Evolutionary conservation across 1,284 basidiomycete species (phyloP).

Genomic region (Sanguinoderma infundibulare): DNA sequence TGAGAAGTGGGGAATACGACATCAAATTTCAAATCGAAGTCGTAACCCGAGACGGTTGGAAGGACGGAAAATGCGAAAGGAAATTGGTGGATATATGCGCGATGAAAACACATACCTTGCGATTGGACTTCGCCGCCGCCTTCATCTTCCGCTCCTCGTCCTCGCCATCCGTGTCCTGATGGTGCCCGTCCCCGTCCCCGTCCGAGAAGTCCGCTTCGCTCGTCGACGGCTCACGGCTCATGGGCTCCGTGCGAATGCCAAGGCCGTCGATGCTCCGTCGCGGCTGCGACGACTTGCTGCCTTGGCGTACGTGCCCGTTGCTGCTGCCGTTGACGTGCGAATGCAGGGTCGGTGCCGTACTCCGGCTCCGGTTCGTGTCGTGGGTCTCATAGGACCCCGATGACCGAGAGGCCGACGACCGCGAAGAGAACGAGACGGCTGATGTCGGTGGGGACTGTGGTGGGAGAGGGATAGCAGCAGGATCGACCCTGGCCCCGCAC

Average conservation of each 20-base stretch:
- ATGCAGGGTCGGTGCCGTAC: slow-evolving; percentile 38
- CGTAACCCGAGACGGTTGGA: background rate
- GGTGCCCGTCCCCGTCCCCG: slow-evolving; percentile 28
- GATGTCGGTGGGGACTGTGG: slow-evolving; percentile 73
- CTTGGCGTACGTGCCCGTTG: slow-evolving; percentile 18
- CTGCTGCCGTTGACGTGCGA: slow-evolving; percentile 31
- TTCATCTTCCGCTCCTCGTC: slow-evolving; percentile 58
- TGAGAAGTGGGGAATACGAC: slow-evolving; percentile 32
- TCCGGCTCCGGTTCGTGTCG: slow-evolving; percentile 39
- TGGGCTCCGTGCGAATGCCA: slow-evolving; percentile 22
- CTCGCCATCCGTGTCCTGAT: slow-evolving; percentile 27
- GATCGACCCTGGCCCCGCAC: slow-evolving; percentile 50
- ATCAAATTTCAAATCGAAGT: background rate
- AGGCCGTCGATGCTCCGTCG: slow-evolving; percentile 30
- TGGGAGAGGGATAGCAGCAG: slow-evolving; percentile 57
- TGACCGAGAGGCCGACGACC: slow-evolving; percentile 62
- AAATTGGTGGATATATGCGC: slow-evolving; percentile 1
- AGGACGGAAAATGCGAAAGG: background rate
- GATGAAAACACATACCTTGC: slow-evolving; percentile 58
- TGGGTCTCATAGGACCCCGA: slow-evolving; percentile 44
- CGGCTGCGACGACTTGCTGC: slow-evolving; percentile 19
- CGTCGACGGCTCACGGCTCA: slow-evolving; percentile 24
- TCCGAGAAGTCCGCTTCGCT: slow-evolving; percentile 25
- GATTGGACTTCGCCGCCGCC: slow-evolving; percentile 75
- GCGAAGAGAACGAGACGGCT: slow-evolving; percentile 71